Conservation (phyloP, 345 rosid genomes). For the Mercurialis annua region DNA sequence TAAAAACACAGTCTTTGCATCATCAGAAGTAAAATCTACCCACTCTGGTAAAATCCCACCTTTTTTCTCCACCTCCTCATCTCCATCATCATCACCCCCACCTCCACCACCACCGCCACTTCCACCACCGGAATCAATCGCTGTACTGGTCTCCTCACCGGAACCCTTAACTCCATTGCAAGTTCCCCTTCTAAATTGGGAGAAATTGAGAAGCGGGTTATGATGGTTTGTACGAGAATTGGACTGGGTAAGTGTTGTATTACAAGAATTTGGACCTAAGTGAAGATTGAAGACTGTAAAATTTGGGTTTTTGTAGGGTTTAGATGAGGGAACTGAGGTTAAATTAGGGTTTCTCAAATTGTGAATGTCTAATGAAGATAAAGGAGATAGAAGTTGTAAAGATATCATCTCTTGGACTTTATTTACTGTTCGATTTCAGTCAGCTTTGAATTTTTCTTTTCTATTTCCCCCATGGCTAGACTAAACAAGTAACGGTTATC, state of each 20-base stretch:
- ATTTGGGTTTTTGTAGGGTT: conserved; percentile 18
- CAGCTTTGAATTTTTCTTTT: not conserved
- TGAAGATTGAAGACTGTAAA: conserved; percentile 12
- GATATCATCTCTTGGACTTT: conserved; percentile 32
- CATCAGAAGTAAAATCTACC: conserved; percentile 64
- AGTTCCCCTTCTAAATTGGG: conserved; percentile 20
- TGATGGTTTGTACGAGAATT: conserved; percentile 8
- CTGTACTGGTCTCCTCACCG: conserved; percentile 42
- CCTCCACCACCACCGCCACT: conserved; percentile 44
- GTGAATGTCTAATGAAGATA: conserved; percentile 27
- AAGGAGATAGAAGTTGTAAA: conserved; percentile 30
- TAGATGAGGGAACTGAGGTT: conserved; percentile 1
- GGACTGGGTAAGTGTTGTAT: conserved; percentile 11
- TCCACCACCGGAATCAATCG: conserved; percentile 33
- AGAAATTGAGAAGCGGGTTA: conserved; percentile 9
- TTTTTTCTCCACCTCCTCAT: conserved; percentile 37
- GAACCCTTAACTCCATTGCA: conserved; percentile 51
- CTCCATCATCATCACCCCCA: conserved; percentile 43
- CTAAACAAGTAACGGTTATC: not conserved
- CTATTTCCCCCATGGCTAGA: not conserved
- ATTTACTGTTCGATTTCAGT: not conserved
- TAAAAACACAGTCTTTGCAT: conserved; percentile 73
- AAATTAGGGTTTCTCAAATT: conserved; percentile 13
- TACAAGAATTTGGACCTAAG: conserved; percentile 8
- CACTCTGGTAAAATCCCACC: conserved; percentile 73